Evolutionary conservation across 306 rosid genomes (phyloP), one percentile per base, ranked within the genome.

Genomic region (Bauhinia variegata): DNA sequence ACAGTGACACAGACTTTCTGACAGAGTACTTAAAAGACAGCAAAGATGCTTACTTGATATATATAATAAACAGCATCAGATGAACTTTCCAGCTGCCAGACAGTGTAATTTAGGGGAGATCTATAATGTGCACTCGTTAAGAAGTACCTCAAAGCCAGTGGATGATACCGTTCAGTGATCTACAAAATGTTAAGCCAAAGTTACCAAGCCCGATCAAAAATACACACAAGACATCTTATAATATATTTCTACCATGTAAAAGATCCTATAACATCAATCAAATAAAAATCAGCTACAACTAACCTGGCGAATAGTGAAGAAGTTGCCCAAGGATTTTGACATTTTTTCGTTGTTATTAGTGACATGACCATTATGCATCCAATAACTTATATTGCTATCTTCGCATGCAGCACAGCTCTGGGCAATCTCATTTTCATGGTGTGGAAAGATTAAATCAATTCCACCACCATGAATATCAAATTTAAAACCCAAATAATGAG

Each of bases 401-500:
- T 85, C 60, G 72, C 88, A 83, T 8, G 88, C 95, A 32, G 99
- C 99, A 84, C 87, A 86, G 81, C 95, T 93, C 82, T 93, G 97
- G 37, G 99, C 95, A 65, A 93, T 68, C 81, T 93, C 99, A 65
- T 93, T 93, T 81, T 93, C 99, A 87, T 93, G 98, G 78, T 89
- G 97, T 36, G 98, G 98, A 82, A 93, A 93, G 54, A 93, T 88
- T 73, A 93, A 79, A 79, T 93, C 99, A 48, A 93, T 93, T 70
- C 97, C 99, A 78, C 99, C 97, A 15, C 99, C 99, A 71, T 93
- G 97, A 72, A 93, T 88, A 83, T 93, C 99, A 76, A 93, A 93
- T 68, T 75, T 72, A 74, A 82, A 85, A 41, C 90, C 81, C 53
- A 93, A 78, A 82, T 90, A 93, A 55, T 88, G 80, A 11, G 97